These are phyloP conservation scores for Poterioochromonas sp. DNA, from an alignment of 352 stramenopile species.

Conservation along the genomic window DNA sequence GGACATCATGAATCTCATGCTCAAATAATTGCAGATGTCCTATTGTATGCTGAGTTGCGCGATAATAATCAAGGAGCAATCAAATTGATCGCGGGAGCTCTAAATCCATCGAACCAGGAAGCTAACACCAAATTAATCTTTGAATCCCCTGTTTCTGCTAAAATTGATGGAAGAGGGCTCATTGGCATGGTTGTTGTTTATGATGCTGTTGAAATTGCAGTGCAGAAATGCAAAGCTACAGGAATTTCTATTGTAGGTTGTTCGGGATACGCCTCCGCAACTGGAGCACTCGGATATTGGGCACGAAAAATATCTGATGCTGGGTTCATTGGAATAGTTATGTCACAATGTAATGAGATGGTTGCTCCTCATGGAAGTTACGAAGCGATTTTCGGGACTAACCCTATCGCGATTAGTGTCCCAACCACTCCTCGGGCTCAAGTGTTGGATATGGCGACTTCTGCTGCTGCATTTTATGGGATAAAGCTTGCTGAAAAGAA, in stretches of 20 bases:
- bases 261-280: conserved; percentile 42
- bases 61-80: conserved; percentile 45
- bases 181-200: conserved; percentile 43
- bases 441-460: conserved; percentile 45
- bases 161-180: conserved; percentile 41
- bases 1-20: too few species aligned
- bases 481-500: conserved; percentile 38
- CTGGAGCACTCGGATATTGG: conserved; percentile 42
- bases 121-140: conserved; percentile 3
- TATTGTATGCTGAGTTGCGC: conserved; percentile 42
- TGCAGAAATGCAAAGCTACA: conserved; percentile 41
- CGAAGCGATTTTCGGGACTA: conserved; percentile 44
- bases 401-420: conserved; percentile 43
- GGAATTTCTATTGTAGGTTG: conserved; percentile 43
- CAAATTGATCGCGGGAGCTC: conserved; percentile 39
- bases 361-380: conserved; percentile 45
- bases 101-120: neutral
- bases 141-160: conserved; percentile 42
- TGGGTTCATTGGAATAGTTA: conserved; percentile 42
- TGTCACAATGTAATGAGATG: conserved; percentile 38
- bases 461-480: conserved; percentile 40
- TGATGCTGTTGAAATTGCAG: conserved; percentile 42
- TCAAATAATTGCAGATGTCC: conserved; percentile 36
- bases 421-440: conserved; percentile 33
- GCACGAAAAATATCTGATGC: conserved; percentile 37